Percentiles rank a stretch among this genome's conserved stretches.
Conservation (phyloP, 257 asterid genomes). For the Solanum dulcamara region DNA sequence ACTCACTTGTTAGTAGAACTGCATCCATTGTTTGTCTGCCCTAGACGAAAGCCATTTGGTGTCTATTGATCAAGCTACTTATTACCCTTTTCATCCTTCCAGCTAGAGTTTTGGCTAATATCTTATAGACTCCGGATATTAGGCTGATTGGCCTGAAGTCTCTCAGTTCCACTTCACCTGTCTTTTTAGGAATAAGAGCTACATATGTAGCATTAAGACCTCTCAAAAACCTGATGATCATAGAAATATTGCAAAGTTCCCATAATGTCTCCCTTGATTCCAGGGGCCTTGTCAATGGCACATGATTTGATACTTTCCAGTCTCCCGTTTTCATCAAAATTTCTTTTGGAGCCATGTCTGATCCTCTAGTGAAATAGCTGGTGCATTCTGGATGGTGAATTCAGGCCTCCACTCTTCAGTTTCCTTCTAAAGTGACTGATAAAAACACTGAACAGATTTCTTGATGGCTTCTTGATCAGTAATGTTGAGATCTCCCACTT, state of each 20-base stretch:
- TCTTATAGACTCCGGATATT: no score
- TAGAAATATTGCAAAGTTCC: not conserved
- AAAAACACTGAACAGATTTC: not conserved
- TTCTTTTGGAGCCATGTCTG: not conserved
- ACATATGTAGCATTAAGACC: not conserved
- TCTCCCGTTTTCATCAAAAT: not conserved
- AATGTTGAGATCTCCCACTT: no score
- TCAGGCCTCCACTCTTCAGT: not conserved
- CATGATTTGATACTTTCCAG: not conserved
- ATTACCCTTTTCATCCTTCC: not conserved
- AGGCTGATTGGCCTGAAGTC: no score
- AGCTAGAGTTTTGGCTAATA: not conserved
- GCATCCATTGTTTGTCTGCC: no score
- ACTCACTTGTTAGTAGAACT: no score
- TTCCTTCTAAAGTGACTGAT: not conserved
- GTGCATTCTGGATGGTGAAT: not conserved
- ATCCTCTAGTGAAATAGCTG: not conserved
- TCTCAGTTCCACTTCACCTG: not conserved
- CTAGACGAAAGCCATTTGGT: no score
- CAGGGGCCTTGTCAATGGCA: not conserved
- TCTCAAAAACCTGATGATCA: not conserved
- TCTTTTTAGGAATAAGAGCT: not conserved
- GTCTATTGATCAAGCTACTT: no score
- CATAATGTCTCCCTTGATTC: not conserved
- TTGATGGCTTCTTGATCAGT: not conserved